Conservation (phyloP, 257 asterid genomes). For the Solanum habrochaites region DNA sequence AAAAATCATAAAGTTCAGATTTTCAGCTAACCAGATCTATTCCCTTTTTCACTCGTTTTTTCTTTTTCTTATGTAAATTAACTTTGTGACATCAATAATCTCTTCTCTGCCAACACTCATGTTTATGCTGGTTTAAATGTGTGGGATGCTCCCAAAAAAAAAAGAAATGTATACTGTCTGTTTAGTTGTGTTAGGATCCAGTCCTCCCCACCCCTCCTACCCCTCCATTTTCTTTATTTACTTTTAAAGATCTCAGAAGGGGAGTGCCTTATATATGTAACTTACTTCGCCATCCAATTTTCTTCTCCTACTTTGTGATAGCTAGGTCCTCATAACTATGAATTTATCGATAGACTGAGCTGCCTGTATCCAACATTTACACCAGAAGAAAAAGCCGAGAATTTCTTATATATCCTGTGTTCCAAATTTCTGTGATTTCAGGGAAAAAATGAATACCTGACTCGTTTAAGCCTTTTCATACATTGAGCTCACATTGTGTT, state of each 20-base stretch:
- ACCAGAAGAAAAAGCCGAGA: neutral
- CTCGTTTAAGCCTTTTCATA: neutral
- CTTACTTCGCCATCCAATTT: neutral
- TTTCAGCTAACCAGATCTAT: slow-evolving; percentile 65
- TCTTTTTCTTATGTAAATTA: neutral
- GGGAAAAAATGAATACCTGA: neutral
- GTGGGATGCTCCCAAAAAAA: neutral
- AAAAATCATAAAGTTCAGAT: slow-evolving; percentile 88
- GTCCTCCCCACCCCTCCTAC: neutral
- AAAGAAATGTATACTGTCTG: neutral
- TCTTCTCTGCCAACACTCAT: neutral
- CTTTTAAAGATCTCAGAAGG: neutral
- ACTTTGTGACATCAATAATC: neutral
- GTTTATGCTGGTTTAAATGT: neutral
- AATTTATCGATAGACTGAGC: neutral
- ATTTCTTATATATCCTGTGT: neutral
- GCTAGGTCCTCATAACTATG: neutral
- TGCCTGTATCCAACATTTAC: neutral
- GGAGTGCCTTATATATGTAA: neutral
- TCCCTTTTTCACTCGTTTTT: neutral
- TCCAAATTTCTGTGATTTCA: neutral
- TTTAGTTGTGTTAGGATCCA: neutral
- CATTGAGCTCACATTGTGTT: neutral
- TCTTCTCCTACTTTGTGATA: neutral
- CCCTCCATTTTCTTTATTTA: neutral